phyloP scores from a whole-genome alignment of 2,329 filamentous ascomycete genomes.

The Xylogone sp. region DNA sequence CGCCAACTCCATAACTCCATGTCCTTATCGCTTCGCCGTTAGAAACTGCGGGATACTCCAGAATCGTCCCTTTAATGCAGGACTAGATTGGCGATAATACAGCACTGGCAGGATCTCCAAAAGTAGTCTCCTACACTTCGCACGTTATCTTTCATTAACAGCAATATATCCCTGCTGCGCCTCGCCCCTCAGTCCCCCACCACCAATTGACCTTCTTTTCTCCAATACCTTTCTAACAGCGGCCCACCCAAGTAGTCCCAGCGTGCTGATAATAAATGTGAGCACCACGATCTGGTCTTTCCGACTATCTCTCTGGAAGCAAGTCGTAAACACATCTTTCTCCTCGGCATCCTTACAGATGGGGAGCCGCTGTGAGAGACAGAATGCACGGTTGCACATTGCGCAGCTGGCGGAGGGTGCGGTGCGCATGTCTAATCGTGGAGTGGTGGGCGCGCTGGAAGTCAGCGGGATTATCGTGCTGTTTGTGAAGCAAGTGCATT shows the following conservation, averaged over 20 bases:
- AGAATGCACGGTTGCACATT: conserved; percentile 63
- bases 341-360: conserved; percentile 61
- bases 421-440: conserved; percentile 22
- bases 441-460: conserved; percentile 21
- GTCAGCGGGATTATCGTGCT: conserved; percentile 62
- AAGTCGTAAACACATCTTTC: conserved; percentile 58
- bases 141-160: conserved; percentile 3
- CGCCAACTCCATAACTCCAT: too few species aligned
- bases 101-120: too few species aligned
- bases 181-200: conserved; percentile 12
- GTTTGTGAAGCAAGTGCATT: conserved; percentile 68
- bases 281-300: conserved; percentile 66
- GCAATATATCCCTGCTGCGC: conserved; percentile 19
- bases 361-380: conserved; percentile 53
- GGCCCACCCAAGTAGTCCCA: conserved; percentile 58
- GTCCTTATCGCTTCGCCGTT: too few species aligned
- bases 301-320: conserved; percentile 63
- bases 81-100: too few species aligned
- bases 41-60: too few species aligned
- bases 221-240: conserved; percentile 47
- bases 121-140: too few species aligned
- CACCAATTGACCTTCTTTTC: conserved; percentile 27
- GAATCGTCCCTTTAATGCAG: too few species aligned
- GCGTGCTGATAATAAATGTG: conserved; percentile 57
- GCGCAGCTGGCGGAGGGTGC: conserved; percentile 47